Base-by-base conservation (phyloP, 208 protist species). In the Acanthamoeba healyi region DNA sequence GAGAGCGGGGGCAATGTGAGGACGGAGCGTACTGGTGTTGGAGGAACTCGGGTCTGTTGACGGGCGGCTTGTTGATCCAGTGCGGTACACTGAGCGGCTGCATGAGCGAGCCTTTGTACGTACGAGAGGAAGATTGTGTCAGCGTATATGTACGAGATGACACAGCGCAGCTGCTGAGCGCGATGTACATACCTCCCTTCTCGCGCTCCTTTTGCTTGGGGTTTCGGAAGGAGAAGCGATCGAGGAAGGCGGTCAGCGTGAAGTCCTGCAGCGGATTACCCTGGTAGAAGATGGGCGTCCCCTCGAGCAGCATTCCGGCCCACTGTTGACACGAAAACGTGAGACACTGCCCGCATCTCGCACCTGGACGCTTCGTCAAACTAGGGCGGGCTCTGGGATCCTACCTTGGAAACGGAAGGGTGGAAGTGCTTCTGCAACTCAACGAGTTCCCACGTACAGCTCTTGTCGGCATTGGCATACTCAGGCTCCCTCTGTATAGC, bases 201-300 rank as follows among this genome's bases (percentile, higher is more conserved):
- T 44, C 65, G 14, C 44, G 19, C 44, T 79, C 49, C 88, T 72
- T 44, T 12, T 42, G 46, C 19, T 61, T 51, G 29, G 95, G 95
- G 81, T 95, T 94, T 34, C 92, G 90, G 90, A 72, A 96, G 70
- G 61, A 56, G 46, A 95, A 95, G 79, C 95, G 93, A n/a, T 94
- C 94, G 38, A 96, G 89, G 81, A 95, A 95, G 24, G 88, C 46
- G 24, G 72, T 84, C 24, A 95, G 87, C 24, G 95, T 93, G 46
- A 95, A 95, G 84, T 96, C 95, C 67, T 84, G 32, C 32, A 96
- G 77, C 49, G 95, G 90, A 38, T 96, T 93, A 56, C 95, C 94
- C 42, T 84, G 38, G 61, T 95, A 95, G 46, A 79, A 44, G 44
- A 96, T 93, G 61, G 67, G 72, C 40, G 32, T 65, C 14, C 56